phyloP scores from a whole-genome alignment of 306 rosid genomes.

The Aeschynomene evenia region DNA sequence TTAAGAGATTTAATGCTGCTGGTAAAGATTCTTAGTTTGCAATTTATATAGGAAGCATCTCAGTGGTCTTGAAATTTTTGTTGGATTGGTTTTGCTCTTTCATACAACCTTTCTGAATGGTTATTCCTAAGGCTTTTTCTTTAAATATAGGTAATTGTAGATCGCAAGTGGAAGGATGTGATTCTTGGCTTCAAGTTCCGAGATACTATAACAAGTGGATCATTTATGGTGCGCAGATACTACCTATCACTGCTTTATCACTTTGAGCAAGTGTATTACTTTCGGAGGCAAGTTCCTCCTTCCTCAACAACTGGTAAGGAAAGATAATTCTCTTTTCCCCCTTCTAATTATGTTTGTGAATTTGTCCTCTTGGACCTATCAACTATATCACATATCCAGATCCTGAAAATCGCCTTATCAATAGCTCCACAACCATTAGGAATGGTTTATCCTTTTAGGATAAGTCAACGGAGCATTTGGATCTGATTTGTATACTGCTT shows the following conservation, averaged over 20 bases:
- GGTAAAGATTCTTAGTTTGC: slow-evolving; percentile 1
- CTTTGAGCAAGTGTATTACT: slow-evolving; percentile 84
- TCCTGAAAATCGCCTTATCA: slow-evolving; percentile 28
- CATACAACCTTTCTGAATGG: neutral
- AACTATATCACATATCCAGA: slow-evolving; percentile 39
- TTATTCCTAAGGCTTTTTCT: slow-evolving; percentile 16
- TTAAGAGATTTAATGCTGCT: slow-evolving; percentile 17
- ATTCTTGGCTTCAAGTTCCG: slow-evolving; percentile 57
- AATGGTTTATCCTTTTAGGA: slow-evolving; percentile 46
- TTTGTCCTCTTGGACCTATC: slow-evolving; percentile 19
- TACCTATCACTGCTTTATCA: slow-evolving; percentile 72
- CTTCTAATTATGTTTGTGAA: neutral
- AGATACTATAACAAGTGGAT: slow-evolving; percentile 64
- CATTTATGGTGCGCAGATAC: slow-evolving; percentile 72
- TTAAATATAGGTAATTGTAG: slow-evolving; percentile 59
- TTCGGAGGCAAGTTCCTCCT: slow-evolving; percentile 53
- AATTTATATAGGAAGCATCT: slow-evolving; percentile 16
- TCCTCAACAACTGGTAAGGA: slow-evolving; percentile 44
- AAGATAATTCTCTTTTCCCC: neutral
- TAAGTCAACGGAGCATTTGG: slow-evolving; percentile 26
- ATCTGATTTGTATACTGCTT: slow-evolving; percentile 5
- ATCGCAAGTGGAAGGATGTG: slow-evolving; percentile 86
- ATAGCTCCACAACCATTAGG: slow-evolving; percentile 27
- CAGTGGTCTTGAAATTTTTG: slow-evolving; percentile 13
- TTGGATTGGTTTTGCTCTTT: neutral